Base-by-base conservation (phyloP, 139 green algal genomes). In the Chlorella sp. region DNA sequence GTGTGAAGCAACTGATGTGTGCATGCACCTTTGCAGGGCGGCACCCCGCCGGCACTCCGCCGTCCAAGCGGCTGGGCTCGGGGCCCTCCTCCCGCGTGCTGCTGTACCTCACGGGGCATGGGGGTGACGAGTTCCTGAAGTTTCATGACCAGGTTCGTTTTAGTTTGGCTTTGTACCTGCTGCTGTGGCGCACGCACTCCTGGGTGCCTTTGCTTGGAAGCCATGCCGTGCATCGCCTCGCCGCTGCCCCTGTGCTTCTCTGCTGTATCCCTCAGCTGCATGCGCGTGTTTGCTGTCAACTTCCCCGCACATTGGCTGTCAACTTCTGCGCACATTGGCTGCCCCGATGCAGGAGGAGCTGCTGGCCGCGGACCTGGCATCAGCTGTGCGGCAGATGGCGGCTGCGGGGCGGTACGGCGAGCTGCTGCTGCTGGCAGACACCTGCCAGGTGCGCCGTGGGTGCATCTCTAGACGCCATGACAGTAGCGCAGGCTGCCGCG, bases 121-220 rank as follows among this genome's bases (percentile, higher is more conserved):
- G 96, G 1, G 97, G 97, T 21, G 94, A 99, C 62, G 93, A 95
- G 39, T 99, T 99, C 79, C 88, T 99, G 39, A 99, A 99, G 87
- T 98, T 99, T 76, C 97, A 99, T 78, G 93, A 92, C 41, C 55
- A 87, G 18, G 64, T 76, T 44, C 23, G 30, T 7, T 41, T 39
- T 21, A 16, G 30, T 9, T 15, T 5, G 30, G 32, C 11, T 32
- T 1, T 28, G 34, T 1, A n/a, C n/a, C n/a, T n/a, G n/a, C n/a
- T n/a, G n/a, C n/a, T n/a, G n/a, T n/a, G n/a, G n/a, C n/a, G n/a
- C n/a, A n/a, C n/a, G n/a, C n/a, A n/a, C n/a, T n/a, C n/a, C n/a
- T n/a, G n/a, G n/a, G n/a, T n/a, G n/a, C n/a, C n/a, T n/a, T n/a
- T n/a, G n/a, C n/a, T n/a, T n/a, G n/a, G n/a, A n/a, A n/a, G n/a